Evolutionary conservation across 169 alveolate species (phyloP).

Genomic region (Babesia bovis): DNA sequence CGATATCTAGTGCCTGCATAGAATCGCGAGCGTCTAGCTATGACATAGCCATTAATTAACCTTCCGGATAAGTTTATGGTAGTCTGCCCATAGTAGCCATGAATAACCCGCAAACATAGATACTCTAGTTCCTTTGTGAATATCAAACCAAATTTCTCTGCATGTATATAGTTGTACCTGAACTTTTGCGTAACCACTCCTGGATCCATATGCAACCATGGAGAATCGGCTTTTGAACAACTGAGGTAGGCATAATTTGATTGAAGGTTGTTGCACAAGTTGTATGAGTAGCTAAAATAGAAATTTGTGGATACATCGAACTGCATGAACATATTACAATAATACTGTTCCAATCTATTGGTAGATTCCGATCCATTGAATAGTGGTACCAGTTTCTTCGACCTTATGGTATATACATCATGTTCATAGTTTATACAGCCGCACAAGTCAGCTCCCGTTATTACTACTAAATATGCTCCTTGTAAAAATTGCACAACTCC

Average conservation of each 20-base stretch:
- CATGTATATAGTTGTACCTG: slow-evolving; percentile 68
- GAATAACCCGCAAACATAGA: slow-evolving; percentile 55
- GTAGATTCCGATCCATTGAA: background rate
- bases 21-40: slow-evolving; percentile 89
- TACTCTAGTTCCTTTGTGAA: slow-evolving; percentile 20
- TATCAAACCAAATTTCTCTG: slow-evolving; percentile 14
- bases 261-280: slow-evolving; percentile 65
- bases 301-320: slow-evolving; percentile 59
- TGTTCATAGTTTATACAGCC: slow-evolving; percentile 64
- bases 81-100: slow-evolving; percentile 69
- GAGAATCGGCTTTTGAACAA: background rate
- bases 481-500: slow-evolving; percentile 64
- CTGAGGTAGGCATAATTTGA: slow-evolving; percentile 24
- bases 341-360: slow-evolving; percentile 25
- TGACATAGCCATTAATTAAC: slow-evolving; percentile 65
- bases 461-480: slow-evolving; percentile 64
- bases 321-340: slow-evolving; percentile 57
- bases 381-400: slow-evolving; percentile 65
- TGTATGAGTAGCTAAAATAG: slow-evolving; percentile 74
- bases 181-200: slow-evolving; percentile 45
- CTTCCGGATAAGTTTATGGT: slow-evolving; percentile 60
- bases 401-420: slow-evolving; percentile 53
- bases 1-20: slow-evolving; percentile 94
- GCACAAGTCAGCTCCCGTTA: slow-evolving; percentile 54
- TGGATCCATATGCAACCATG: slow-evolving; percentile 51